Base-by-base conservation (phyloP, 768 basidiomycete genomes). In the Terana coerulea region DNA sequence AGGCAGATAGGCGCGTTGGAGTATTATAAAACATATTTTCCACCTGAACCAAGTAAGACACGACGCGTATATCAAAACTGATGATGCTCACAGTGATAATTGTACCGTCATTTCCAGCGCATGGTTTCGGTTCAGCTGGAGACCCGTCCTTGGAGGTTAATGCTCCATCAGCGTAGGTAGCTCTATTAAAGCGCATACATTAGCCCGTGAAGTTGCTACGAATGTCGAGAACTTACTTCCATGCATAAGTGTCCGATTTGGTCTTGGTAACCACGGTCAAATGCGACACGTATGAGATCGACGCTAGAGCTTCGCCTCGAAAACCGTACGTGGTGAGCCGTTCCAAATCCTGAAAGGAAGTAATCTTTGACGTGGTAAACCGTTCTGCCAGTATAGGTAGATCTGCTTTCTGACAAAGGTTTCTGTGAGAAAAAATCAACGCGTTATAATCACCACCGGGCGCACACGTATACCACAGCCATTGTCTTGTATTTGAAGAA, bases 1-100 rank as follows among this genome's bases (percentile, higher is more conserved):
- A 75, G 1, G 94, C 88, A 3, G 90, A 83, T 21, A 95, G 78
- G 40, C 97, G 86, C 2, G 87, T 83, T 0, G 94, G 92, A 0
- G 84, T 91, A 58, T 95, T 97, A 67, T 91, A 95, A 64, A 99
- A 99, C 25, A 99, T 73, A 63, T 98, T 90, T 67, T 98, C 93
- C 22, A 94, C 93, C 95, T 98, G 57, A 1, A 33, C 7, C 15
- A 7, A 12, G 17, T 17, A 15, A n/a, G 25, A 39, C 33, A 26
- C 41, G 19, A 8, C 15, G 3, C 21, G 24, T 33, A 11, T 24
- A 7, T 6, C 25, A 26, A 24, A 35, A 42, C 39, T 52, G 47
- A 35, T 29, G 3, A 14, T 28, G 67, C 80, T 46, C 61, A 92
- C 95, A 2, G 78, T 86, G 39, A 98, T 86, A 2, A 82, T 86